Base-by-base conservation (phyloP, 2,329 filamentous ascomycete genomes). In the Pseudogymnoascus sp. region DNA sequence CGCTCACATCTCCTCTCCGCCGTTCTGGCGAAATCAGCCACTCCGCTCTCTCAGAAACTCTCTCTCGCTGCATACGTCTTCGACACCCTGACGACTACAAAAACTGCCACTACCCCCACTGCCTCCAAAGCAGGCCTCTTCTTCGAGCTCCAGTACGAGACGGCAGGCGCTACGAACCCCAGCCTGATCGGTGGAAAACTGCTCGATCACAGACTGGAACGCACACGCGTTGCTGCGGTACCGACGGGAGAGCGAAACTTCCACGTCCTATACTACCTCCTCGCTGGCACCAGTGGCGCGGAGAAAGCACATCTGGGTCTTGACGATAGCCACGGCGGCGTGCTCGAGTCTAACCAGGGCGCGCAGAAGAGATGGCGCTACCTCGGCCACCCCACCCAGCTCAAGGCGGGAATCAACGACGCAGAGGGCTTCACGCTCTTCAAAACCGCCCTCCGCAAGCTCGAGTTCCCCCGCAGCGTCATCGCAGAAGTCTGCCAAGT, bases 401-500 rank as follows among this genome's bases (percentile, higher is more conserved):
- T 99, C 68, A 97, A 96, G 75, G 91, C 97, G 29, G 95, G 95
- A 64, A 93, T 99, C 74, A 97, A 99, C 71, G 95, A 99, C 72
- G 83, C 88, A 1, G 93, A 97, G 72, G 95, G 93, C 4, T 99
- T 99, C 76, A 91, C 96, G 73, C 88, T 97, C 62, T 97, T 99
- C 82, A 97, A 97, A 80, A 96, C 91, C 0, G 95, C 95, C 1
- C 79, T 99, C 60, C 85, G 93, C 68, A 97, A 96, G 75, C 83
- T 99, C 12, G 95, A 97, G 76, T 97, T 99, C 67, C 90, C 93
- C 3, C 85, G 93, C 63, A 87, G 88, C 65, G 95, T 97, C 71
- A 96, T 99, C 72, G 95, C 95, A 40, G 93, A 97, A 74, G 93
- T 99, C 63, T 99, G 95, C 75, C 95, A 99, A 78, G 84, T 97